phyloP scores from a whole-genome alignment of 495 filamentous ascomycete genomes.

The Podospora pseudoanserina region DNA sequence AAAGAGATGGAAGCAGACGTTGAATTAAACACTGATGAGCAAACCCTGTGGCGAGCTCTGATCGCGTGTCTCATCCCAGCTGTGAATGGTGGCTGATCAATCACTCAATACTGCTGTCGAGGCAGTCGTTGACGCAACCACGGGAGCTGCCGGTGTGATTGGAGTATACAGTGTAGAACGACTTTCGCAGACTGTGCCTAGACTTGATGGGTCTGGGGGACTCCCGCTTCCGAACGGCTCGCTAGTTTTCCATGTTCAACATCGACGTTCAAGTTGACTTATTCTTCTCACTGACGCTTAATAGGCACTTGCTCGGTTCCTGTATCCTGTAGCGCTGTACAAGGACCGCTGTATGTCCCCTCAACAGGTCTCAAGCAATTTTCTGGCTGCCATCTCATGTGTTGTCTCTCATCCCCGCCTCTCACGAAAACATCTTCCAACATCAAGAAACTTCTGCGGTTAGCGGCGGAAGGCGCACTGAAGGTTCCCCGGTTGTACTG shows the following conservation, averaged over 20 bases:
- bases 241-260: not conserved
- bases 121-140: slow-evolving; percentile 11
- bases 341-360: too few relatives aligned
- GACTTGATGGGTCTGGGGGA: not conserved
- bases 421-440: not conserved
- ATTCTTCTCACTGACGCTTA: too few relatives aligned
- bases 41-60: not conserved
- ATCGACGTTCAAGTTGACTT: not conserved
- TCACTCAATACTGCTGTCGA: not conserved
- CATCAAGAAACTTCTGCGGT: not conserved
- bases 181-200: not conserved
- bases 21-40: not conserved
- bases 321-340: too few relatives aligned
- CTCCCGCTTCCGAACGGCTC: not conserved
- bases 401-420: not conserved
- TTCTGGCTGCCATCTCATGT: too few relatives aligned
- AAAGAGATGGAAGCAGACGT: not conserved
- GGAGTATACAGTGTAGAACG: not conserved
- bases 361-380: too few relatives aligned
- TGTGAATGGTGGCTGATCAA: not conserved
- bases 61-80: not conserved
- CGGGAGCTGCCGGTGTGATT: slow-evolving; percentile 12
- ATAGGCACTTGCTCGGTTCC: too few relatives aligned
- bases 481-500: slow-evolving; percentile 3
- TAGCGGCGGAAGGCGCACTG: slow-evolving; percentile 9